These are phyloP conservation scores for Pleurostoma richardsiae DNA, from an alignment of 2,329 filamentous ascomycete species.

Conservation along the genomic window DNA sequence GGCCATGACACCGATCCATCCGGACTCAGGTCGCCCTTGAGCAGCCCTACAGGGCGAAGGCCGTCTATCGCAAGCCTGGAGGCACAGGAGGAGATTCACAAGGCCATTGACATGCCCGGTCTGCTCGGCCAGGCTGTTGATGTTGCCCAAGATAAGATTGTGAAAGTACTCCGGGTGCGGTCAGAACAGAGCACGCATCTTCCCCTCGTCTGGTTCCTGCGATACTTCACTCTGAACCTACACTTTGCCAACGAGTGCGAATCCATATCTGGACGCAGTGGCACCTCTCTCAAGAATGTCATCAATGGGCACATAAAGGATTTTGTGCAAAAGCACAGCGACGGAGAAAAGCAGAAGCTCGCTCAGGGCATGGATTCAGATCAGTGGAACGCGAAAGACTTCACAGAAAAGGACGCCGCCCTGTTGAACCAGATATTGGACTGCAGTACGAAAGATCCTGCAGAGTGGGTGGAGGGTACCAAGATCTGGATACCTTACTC, in stretches of 20 bases:
- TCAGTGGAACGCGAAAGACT: constrained; percentile 74
- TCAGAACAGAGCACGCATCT: constrained; percentile 68
- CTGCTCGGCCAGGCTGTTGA: constrained; percentile 77
- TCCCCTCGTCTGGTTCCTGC: constrained; percentile 64
- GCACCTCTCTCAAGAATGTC: constrained; percentile 69
- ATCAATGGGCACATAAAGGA: constrained; percentile 80
- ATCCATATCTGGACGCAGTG: constrained; percentile 73
- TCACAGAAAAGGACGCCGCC: constrained; percentile 55
- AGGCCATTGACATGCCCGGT: constrained; percentile 71
- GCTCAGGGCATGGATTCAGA: constrained; percentile 76
- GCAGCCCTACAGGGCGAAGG: constrained; percentile 40
- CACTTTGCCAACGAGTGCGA: constrained; percentile 85
- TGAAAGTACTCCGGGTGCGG: constrained; percentile 72
- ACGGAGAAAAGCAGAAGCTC: constrained; percentile 68
- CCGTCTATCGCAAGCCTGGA: constrained; percentile 35
- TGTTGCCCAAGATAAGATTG: constrained; percentile 70
- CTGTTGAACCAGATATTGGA: constrained; percentile 62
- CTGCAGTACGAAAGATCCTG: constrained; percentile 65
- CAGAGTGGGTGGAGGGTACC: constrained; percentile 58
- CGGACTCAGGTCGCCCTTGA: constrained; percentile 43
- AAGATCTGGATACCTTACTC: constrained; percentile 51
- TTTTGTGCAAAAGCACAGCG: constrained; percentile 68
- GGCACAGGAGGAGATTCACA: constrained; percentile 70
- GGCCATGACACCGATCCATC: constrained; percentile 32
- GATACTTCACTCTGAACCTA: constrained; percentile 78